Percentiles rank a stretch among this genome's conserved stretches.
Conservation (phyloP, 1,139 yeast species). For the Hanseniaspora sp. region DNA sequence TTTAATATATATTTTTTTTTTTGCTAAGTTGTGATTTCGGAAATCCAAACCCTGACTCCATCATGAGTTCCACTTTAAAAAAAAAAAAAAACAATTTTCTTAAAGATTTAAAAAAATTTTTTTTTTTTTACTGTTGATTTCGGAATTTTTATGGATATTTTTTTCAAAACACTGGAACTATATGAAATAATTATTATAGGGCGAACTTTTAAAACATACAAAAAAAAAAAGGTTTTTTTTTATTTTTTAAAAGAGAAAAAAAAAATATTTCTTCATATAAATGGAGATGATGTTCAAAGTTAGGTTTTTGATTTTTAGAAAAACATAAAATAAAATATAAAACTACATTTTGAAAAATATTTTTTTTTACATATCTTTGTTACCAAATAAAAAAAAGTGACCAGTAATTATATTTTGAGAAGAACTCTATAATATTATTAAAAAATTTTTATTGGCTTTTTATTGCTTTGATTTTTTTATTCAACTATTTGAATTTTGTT, state of each 20-base stretch:
- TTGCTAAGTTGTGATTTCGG: too few species aligned
- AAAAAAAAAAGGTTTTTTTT: background rate
- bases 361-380: too few species aligned
- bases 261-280: background rate
- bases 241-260: background rate
- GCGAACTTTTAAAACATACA: background rate
- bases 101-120: too few species aligned
- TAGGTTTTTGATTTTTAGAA: background rate
- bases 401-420: too few species aligned
- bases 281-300: background rate
- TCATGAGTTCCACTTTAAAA: background rate
- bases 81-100: too few species aligned
- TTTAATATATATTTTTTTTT: background rate
- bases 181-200: background rate
- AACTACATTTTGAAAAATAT: too few species aligned
- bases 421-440: too few species aligned
- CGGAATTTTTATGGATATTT: background rate
- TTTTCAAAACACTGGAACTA: conserved; percentile 2
- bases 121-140: background rate
- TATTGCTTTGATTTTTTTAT: too few species aligned
- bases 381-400: too few species aligned
- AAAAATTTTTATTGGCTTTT: too few species aligned
- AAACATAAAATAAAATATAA: background rate
- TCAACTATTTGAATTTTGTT: too few species aligned
- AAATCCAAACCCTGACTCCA: background rate